Evolutionary conservation across 2,329 filamentous ascomycete genomes (phyloP).

Genomic region (Beauveria sp.): DNA sequence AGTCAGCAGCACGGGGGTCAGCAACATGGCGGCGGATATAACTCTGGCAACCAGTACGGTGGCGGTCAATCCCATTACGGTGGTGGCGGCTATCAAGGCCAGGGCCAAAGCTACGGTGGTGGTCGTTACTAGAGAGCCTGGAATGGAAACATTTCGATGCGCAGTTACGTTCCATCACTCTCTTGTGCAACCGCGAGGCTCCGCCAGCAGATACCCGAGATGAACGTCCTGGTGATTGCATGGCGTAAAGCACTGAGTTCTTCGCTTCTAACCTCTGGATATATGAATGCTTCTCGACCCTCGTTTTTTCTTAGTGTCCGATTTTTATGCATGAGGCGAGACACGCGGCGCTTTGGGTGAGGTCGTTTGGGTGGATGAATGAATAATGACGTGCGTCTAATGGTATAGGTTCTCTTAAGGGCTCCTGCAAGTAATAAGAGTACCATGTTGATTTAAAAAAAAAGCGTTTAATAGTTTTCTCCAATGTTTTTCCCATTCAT

Average conservation of each 20-base stretch:
- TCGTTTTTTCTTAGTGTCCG: background rate
- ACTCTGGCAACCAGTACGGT: conserved; percentile 5
- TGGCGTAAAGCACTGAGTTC: background rate
- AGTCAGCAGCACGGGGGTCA: conserved; percentile 1
- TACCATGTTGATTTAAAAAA: background rate
- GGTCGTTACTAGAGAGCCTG: background rate
- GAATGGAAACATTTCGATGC: background rate
- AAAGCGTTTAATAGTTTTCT: background rate
- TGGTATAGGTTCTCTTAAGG: background rate
- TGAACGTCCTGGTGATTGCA: background rate
- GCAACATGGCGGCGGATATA: conserved; percentile 1
- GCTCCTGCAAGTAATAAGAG: background rate
- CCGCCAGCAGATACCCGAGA: background rate
- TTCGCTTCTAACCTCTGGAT: background rate
- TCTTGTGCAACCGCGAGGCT: background rate
- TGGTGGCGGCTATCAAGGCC: conserved; percentile 2
- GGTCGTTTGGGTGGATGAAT: background rate
- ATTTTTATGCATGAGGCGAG: conserved; percentile 1
- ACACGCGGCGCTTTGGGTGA: conserved; percentile 1
- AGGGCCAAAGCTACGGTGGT: conserved; percentile 6
- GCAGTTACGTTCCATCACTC: background rate
- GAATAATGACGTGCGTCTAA: conserved; percentile 8
- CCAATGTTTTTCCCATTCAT: background rate
- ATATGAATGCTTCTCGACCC: background rate
- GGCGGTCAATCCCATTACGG: conserved; percentile 5